Evolutionary conservation across 2,329 filamentous ascomycete genomes (phyloP).

Genomic region (Fusarium buharicum): DNA sequence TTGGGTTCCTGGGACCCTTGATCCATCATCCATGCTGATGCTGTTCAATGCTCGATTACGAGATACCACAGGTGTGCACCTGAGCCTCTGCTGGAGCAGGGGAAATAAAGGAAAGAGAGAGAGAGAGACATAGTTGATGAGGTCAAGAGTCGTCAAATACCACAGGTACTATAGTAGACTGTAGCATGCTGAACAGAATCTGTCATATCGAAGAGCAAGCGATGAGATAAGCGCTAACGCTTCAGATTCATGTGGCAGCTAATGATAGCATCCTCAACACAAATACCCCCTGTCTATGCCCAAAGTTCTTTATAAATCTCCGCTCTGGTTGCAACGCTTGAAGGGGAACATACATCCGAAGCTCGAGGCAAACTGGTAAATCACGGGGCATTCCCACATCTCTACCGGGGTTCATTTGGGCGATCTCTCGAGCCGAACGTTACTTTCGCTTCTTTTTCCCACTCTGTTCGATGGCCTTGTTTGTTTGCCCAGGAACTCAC

Average conservation of each 20-base stretch:
- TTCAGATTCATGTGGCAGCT: background rate
- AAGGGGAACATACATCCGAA: background rate
- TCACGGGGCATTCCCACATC: too few species aligned
- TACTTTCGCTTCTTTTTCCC: background rate
- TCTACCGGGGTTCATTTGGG: background rate
- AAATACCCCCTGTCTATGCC: too few species aligned
- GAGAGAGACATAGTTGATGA: too few species aligned
- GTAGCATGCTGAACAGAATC: too few species aligned
- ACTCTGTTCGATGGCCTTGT: slow-evolving; percentile 11
- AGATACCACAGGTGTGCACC: too few species aligned
- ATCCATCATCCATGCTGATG: background rate
- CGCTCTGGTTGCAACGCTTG: background rate
- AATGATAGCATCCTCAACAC: background rate
- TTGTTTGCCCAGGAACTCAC: background rate
- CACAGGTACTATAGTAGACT: too few species aligned
- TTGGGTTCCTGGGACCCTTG: background rate
- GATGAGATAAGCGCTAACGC: background rate
- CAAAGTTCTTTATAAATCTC: background rate
- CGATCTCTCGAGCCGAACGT: background rate
- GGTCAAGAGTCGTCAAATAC: too few species aligned
- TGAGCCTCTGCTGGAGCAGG: too few species aligned
- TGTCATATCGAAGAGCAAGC: too few species aligned
- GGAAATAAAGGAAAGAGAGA: too few species aligned
- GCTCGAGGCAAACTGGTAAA: too few species aligned
- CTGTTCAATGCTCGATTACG: background rate